phyloP scores from a whole-genome alignment of 352 stramenopile genomes.

The Phytophthora tubulina region DNA sequence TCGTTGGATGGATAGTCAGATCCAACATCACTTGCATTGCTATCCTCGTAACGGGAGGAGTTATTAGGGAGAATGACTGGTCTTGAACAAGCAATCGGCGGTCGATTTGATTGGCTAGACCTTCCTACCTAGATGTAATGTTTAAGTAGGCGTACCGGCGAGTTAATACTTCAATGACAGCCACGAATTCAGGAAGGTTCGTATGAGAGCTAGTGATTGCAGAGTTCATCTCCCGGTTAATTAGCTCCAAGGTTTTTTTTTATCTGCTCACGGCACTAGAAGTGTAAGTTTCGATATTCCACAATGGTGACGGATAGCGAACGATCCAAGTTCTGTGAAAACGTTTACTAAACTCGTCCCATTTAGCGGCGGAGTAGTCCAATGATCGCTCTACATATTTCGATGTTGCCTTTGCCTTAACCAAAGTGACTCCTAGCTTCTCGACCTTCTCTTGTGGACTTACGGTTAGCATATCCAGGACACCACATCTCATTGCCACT shows the following conservation, averaged over 20 bases:
- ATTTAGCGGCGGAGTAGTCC: background rate
- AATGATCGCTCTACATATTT: background rate
- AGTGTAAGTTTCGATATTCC: constrained; percentile 10
- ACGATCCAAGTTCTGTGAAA: constrained; percentile 9
- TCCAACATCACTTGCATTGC: too few relatives aligned
- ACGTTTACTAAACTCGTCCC: background rate
- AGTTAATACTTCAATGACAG: constrained; percentile 19
- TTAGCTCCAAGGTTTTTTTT: constrained; percentile 36
- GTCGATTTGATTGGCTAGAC: background rate
- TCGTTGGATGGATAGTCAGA: too few relatives aligned
- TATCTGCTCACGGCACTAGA: background rate
- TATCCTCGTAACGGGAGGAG: too few relatives aligned
- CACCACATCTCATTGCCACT: constrained; percentile 13
- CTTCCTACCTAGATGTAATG: background rate
- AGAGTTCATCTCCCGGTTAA: constrained; percentile 34
- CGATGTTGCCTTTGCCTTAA: background rate
- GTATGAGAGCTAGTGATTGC: constrained; percentile 22
- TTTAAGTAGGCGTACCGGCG: background rate
- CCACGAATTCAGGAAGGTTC: constrained; percentile 22
- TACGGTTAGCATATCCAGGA: constrained; percentile 26
- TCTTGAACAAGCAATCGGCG: background rate
- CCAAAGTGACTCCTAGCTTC: constrained; percentile 8
- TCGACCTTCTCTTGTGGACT: constrained; percentile 2
- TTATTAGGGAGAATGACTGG: background rate
- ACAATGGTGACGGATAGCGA: background rate